These are phyloP conservation scores for Aspergillus baeticus DNA, from an alignment of 495 filamentous ascomycete species.

Conservation along the genomic window DNA sequence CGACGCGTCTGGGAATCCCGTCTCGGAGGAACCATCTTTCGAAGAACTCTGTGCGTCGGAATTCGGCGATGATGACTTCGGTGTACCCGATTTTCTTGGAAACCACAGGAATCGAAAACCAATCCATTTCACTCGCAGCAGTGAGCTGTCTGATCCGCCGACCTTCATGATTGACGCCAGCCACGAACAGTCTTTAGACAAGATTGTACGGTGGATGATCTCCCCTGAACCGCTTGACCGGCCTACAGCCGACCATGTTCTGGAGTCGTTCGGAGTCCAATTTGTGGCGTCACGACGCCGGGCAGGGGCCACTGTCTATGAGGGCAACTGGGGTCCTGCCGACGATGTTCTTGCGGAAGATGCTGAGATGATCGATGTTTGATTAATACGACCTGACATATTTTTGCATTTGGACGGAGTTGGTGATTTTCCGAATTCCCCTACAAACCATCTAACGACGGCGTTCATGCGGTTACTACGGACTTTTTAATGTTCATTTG, in stretches of 20 bases:
- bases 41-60: slow-evolving; percentile 54
- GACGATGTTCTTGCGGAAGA: slow-evolving; percentile 69
- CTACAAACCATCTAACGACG: slow-evolving; percentile 36
- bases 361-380: slow-evolving; percentile 73
- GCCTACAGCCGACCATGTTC: slow-evolving; percentile 70
- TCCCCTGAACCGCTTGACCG: slow-evolving; percentile 68
- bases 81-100: slow-evolving; percentile 30
- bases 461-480: slow-evolving; percentile 27
- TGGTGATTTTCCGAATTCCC: slow-evolving; percentile 27
- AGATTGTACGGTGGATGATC: slow-evolving; percentile 88
- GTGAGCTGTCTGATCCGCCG: slow-evolving; percentile 75
- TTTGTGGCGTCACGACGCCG: slow-evolving; percentile 75
- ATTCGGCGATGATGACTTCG: slow-evolving; percentile 44
- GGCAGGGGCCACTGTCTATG: slow-evolving; percentile 85
- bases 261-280: slow-evolving; percentile 62
- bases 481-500: slow-evolving; percentile 19
- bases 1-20: slow-evolving; percentile 70
- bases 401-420: slow-evolving; percentile 44
- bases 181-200: slow-evolving; percentile 72
- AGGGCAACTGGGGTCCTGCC: slow-evolving; percentile 92
- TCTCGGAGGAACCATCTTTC: slow-evolving; percentile 47
- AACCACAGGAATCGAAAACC: slow-evolving; percentile 28
- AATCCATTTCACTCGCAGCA: slow-evolving; percentile 42
- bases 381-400: slow-evolving; percentile 34
- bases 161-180: slow-evolving; percentile 76